Base-by-base conservation (phyloP, 495 filamentous ascomycete species). In the Coniosporium apollinis region DNA sequence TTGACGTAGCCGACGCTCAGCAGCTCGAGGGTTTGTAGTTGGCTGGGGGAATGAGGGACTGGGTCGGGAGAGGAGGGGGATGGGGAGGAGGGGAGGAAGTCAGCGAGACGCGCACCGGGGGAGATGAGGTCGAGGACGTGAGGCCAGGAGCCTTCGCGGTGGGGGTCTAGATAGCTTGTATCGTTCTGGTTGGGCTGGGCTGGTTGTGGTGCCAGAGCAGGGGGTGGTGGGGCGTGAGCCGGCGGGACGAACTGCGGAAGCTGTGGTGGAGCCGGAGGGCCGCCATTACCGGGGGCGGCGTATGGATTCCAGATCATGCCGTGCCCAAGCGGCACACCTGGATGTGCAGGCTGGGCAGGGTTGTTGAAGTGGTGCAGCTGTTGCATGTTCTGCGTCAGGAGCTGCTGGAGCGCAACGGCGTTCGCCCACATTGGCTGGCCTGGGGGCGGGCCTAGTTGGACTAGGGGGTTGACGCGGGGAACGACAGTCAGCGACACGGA, bases 401-500 rank as follows among this genome's bases (percentile, higher is more conserved):
- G 9, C 9, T 14, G 10, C 15, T 9, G 10, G 18, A 9, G 10
- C 8, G 8, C 18, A 16, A 16, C 30, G 13, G 24, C 24, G 8
- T 26, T 7, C 7, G 24, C 24, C 24, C 13, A 13, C 24, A 26
- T 26, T 8, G 7, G 24, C 24, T 7, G 8, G n/a, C n/a, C n/a
- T n/a, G n/a, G n/a, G n/a, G n/a, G n/a, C n/a, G n/a, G n/a, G n/a
- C n/a, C n/a, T n/a, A n/a, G n/a, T n/a, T 34, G 19, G 15, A 34
- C 19, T n/a, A 11, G 16, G 9, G 41, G 4, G 14, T 35, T 6
- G 29, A 38, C 28, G 14, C 37, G 19, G 1, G 52, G 49, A 28
- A 45, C 34, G n/a, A 50, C 48, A 2, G 54, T 54, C 1, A 58
- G 43, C 7, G 55, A 58, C 0, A 56, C 55, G 3, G 52, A 58